A percentile compares a stretch with the other conserved stretches of the same genome.
Evolutionary conservation across 2,329 filamentous ascomycete genomes (phyloP).

Genomic region (Epichloe glyceriae): DNA sequence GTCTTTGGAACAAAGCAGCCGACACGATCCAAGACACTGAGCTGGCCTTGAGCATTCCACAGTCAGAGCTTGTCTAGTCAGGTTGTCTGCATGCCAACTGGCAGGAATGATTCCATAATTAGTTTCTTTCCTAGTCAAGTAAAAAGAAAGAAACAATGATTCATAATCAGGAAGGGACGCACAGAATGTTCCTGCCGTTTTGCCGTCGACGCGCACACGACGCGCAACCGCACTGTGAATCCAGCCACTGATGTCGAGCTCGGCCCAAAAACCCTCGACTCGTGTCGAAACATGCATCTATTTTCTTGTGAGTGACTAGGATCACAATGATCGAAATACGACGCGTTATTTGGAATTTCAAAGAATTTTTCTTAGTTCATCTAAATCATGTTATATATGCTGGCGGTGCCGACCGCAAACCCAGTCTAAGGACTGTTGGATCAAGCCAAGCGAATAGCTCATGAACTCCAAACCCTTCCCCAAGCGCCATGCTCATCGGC

Average conservation of each 20-base stretch:
- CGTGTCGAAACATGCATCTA: background rate
- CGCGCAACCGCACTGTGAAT: too few species aligned
- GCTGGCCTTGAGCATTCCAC: background rate
- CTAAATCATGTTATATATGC: slow-evolving; percentile 7
- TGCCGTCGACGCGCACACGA: too few species aligned
- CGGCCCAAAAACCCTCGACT: too few species aligned
- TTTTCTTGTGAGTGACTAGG: background rate
- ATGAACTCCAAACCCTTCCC: slow-evolving; percentile 9
- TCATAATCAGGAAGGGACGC: too few species aligned
- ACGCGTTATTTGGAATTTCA: background rate
- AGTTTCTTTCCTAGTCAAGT: background rate
- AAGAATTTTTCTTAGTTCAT: background rate
- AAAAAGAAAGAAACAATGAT: background rate
- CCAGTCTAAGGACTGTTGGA: background rate
- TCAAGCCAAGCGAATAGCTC: background rate
- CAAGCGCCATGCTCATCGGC: slow-evolving; percentile 12
- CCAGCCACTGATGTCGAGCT: too few species aligned
- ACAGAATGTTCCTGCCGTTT: too few species aligned
- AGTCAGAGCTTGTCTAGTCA: background rate
- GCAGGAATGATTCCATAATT: too few species aligned
- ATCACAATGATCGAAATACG: too few species aligned
- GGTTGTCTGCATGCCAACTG: too few species aligned
- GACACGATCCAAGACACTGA: background rate
- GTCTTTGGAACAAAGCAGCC: background rate
- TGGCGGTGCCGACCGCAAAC: background rate